Conservation (phyloP, 345 rosid genomes). For the Moricandia moricandioides region DNA sequence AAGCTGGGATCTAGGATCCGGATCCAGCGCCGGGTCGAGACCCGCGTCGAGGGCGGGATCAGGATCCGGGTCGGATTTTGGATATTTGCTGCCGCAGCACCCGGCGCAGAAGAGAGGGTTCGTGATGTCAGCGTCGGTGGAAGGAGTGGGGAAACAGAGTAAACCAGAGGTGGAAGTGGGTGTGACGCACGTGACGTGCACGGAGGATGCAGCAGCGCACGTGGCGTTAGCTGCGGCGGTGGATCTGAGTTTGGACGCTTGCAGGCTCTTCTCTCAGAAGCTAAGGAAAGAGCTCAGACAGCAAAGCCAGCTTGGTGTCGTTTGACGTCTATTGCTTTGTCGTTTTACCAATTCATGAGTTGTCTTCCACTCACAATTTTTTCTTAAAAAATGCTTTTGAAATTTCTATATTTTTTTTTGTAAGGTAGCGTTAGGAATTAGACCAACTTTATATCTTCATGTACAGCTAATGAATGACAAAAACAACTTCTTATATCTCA, state of each 20-base stretch:
- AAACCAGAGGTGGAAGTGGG: slow-evolving; percentile 84
- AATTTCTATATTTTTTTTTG: background rate
- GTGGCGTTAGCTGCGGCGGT: slow-evolving; percentile 93
- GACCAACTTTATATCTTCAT: slow-evolving; percentile 24
- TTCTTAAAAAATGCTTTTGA: background rate
- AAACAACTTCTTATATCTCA: slow-evolving; percentile 16
- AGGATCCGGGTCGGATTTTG: slow-evolving; percentile 74
- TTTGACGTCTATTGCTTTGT: slow-evolving; percentile 46
- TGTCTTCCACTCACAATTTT: slow-evolving; percentile 33
- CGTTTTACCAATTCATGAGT: slow-evolving; percentile 43
- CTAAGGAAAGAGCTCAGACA: slow-evolving; percentile 80
- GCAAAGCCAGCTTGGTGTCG: slow-evolving; percentile 54
- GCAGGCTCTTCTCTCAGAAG: slow-evolving; percentile 73
- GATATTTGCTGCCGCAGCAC: slow-evolving; percentile 31
- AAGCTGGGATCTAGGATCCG: slow-evolving; percentile 76
- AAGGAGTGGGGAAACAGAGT: slow-evolving; percentile 50
- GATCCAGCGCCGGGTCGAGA: slow-evolving; percentile 48
- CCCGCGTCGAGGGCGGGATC: slow-evolving; percentile 75
- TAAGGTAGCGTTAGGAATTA: slow-evolving; percentile 35
- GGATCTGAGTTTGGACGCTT: slow-evolving; percentile 96
- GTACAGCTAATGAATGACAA: slow-evolving; percentile 37
- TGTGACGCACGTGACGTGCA: slow-evolving; percentile 90
- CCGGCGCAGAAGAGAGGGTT: slow-evolving; percentile 55
- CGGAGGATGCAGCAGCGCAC: slow-evolving; percentile 93
- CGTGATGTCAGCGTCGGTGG: slow-evolving; percentile 85